Evolutionary conservation across 306 rosid genomes (phyloP), one percentile per base, ranked within the genome.

Genomic region (Cyamopsis tetragonoloba): DNA sequence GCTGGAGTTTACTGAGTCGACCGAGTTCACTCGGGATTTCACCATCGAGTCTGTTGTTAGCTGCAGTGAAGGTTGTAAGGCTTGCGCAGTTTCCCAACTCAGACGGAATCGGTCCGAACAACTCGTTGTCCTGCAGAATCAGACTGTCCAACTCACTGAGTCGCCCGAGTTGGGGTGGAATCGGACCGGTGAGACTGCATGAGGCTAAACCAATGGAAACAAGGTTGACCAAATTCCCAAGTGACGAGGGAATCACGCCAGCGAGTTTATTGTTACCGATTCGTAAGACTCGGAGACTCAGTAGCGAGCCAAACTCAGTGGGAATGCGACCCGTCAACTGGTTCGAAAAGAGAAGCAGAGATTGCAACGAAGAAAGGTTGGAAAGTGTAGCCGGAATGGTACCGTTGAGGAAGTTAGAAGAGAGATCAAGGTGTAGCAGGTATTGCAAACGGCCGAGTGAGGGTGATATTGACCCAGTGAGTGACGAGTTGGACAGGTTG

Each of bases 51-150:
- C 7, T 35, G 56, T 89, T 93, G 6, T 17, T 28, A 31, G 87
- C 87, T 11, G 59, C 86, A 7, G 82, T 44, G 79, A 93, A 74
- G 23, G 50, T 4, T 7, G 39, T 8, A 62, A 93, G 96, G 61
- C 82, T 79, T 11, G 90, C 80, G 30, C 96, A 90, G 78, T 86
- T 86, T 1, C 90, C 90, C n/a, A 93, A 57, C 80, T 90, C 88
- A 12, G 73, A 9, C 0, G 99, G 97, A 59, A 93, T 75, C 43
- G 84, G 79, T 42, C 97, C 96, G 3, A 32, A 70, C 6, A 93
- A 83, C 24, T 70, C 85, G 28, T 93, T 93, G 2, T 73, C 66
- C 50, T 88, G 96, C 1, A 93, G 43, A 17, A 72, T 31, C 19
- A 90, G 59, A 14, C 43, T 62, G 61, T 83, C 31, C 4, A 90